Base-by-base conservation (phyloP, 805 yeast species). In the Maudiozyma turicensis region DNA sequence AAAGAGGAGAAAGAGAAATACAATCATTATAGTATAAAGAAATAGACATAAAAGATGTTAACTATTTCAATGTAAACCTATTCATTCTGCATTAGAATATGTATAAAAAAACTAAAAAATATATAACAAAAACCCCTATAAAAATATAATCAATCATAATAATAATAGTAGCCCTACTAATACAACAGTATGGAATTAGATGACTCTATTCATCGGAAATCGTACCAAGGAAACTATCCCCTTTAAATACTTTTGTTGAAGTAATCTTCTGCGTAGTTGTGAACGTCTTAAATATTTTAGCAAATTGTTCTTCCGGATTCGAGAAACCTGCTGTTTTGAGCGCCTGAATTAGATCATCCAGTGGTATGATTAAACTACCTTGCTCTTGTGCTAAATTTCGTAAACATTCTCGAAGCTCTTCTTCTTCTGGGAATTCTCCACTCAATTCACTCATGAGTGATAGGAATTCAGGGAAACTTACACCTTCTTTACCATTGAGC, bases 391-490 rank as follows among this genome's bases (percentile, higher is more conserved):
- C 30, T 2, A 86, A 81, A 6, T 76, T 76, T 44, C 69, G 68
- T 52, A 88, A 72, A 0, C 93, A 89, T 45, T 76, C 72, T 43
- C 69, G 62, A 8, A 89, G 60, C 60, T 80, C 81, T 50, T 74
- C 63, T 52, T 74, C 65, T 57, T 78, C 70, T 15, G 79, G 73
- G 43, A 86, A 69, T 48, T 73, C 71, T 38, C 71, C 68, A 47
- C 84, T 64, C 51, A 75, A 78, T 1, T 67, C 60, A 3, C 84
- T 77, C 79, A 89, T 77, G 40, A 80, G 63, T 9, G 81, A 75
- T 54, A 84, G 67, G 59, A 80, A 89, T 43, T 75, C 75, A 4
- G 90, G 79, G 59, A 88, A 86, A 48, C 77, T 75, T 37, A 86
- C 50, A 5, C 63, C 64, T 30, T 50, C 54, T 15, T 31, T 15